Evolutionary conservation across 768 basidiomycete species (phyloP).

Genomic region (Xanthoconium stramineum): DNA sequence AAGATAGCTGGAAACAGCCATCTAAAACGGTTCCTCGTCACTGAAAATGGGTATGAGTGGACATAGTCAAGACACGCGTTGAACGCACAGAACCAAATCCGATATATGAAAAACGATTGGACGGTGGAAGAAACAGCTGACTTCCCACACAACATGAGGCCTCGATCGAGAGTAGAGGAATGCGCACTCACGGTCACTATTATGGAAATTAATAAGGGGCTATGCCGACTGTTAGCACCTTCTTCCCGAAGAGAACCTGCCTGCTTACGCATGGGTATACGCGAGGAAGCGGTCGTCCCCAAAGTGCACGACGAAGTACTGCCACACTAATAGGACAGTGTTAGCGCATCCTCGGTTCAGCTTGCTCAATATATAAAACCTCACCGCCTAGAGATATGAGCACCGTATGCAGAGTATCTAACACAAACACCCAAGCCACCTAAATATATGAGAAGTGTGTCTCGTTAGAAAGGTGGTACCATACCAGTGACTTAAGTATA

Average conservation of each 20-base stretch:
- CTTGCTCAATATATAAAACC: neutral
- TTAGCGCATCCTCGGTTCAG: neutral
- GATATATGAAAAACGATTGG: constrained; percentile 27
- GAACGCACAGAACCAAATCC: constrained; percentile 23
- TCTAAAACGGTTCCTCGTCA: constrained; percentile 12
- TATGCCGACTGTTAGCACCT: constrained; percentile 10
- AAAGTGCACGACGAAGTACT: constrained; percentile 22
- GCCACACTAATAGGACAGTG: constrained; percentile 15
- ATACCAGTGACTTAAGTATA: constrained; percentile 17
- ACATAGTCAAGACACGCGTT: neutral
- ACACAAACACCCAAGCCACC: constrained; percentile 22
- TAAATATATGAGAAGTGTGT: neutral
- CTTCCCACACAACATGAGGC: constrained; percentile 17
- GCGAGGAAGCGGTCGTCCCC: constrained; percentile 14
- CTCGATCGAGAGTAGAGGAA: neutral
- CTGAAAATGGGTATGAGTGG: constrained; percentile 1
- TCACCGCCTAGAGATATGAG: constrained; percentile 21
- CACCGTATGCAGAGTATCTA: constrained; percentile 17
- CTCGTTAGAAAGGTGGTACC: neutral
- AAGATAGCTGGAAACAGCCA: constrained; percentile 19
- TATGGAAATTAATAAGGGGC: constrained; percentile 20
- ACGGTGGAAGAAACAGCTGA: constrained; percentile 19
- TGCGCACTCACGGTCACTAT: constrained; percentile 17
- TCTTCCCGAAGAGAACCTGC: constrained; percentile 3
- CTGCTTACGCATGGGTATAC: constrained; percentile 19